These are phyloP conservation scores for Uromyces viciae-fabae DNA, from an alignment of 1,284 basidiomycete species.

Conservation along the genomic window DNA sequence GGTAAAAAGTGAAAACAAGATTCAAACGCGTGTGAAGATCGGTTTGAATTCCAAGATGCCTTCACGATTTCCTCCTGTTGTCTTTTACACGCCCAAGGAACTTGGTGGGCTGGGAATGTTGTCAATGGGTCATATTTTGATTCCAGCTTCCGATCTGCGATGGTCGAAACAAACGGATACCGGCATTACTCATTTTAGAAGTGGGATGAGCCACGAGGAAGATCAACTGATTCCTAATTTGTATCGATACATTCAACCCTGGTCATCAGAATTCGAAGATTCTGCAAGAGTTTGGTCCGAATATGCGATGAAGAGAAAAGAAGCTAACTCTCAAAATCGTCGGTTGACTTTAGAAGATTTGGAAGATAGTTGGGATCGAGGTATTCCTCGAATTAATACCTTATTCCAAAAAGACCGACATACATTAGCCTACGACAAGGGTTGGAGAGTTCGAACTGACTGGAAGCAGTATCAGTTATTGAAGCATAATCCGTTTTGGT, in stretches of 20 bases:
- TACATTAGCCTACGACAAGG: constrained; percentile 89
- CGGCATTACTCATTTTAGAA: constrained; percentile 60
- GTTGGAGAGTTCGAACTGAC: constrained; percentile 69
- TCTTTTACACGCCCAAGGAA: constrained; percentile 95
- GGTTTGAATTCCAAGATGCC: constrained; percentile 99
- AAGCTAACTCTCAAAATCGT: constrained; percentile 95
- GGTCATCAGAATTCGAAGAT: constrained; percentile 98
- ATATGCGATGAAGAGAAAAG: constrained; percentile 99
- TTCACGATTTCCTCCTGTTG: constrained; percentile 92
- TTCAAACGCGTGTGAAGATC: constrained; percentile 98
- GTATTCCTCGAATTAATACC: constrained; percentile 95
- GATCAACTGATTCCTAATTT: constrained; percentile 93
- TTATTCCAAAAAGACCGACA: constrained; percentile 97
- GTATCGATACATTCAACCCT: constrained; percentile 96
- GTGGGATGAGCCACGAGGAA: constrained; percentile 58
- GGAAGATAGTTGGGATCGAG: constrained; percentile 66
- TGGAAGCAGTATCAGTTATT: constrained; percentile 97
- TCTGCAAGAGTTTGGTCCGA: constrained; percentile 98
- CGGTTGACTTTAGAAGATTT: constrained; percentile 66
- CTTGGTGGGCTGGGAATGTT: constrained; percentile 97
- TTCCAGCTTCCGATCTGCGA: constrained; percentile 91
- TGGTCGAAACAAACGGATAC: constrained; percentile 99
- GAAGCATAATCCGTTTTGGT: constrained; percentile 95
- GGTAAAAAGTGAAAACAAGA: constrained; percentile 97
- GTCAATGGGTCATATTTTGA: constrained; percentile 98